phyloP scores from a whole-genome alignment of 176 grass and related monocot species.

The Miscanthus lutarioriparius region DNA sequence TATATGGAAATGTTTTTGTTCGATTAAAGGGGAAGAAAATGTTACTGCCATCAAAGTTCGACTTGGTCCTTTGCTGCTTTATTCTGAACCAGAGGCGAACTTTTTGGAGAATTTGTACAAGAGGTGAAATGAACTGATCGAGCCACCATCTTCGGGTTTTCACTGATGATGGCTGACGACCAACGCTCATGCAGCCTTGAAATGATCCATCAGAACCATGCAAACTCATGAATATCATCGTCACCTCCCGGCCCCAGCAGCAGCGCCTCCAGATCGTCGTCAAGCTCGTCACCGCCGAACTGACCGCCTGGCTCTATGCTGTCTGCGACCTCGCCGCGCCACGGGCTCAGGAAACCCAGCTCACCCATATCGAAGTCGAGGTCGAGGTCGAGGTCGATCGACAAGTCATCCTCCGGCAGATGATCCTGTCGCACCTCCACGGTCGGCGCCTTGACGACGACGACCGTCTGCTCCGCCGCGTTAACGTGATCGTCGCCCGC shows the following conservation, averaged over 20 bases:
- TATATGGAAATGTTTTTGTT: no score
- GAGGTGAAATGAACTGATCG: background rate
- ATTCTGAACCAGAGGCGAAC: background rate
- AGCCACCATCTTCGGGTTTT: no score
- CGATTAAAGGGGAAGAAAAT: no score
- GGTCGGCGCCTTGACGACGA: no score
- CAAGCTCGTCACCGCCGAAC: background rate
- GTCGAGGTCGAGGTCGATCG: background rate
- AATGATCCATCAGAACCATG: constrained; percentile 27
- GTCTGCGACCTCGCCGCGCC: background rate
- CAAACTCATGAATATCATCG: background rate
- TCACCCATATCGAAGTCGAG: constrained; percentile 24
- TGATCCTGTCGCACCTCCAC: background rate
- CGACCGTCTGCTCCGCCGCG: no score
- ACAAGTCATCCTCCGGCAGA: background rate
- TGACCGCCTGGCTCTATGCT: background rate
- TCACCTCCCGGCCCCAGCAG: background rate
- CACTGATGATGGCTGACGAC: background rate
- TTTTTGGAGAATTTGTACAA: background rate
- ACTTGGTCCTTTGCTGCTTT: background rate
- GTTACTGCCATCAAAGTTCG: no score
- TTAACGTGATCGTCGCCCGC: background rate
- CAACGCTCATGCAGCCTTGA: no score
- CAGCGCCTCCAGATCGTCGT: constrained; percentile 33
- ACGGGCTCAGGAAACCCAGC: constrained; percentile 40